Conservation (phyloP, 345 rosid species). For the Eucalyptus brandiana region DNA sequence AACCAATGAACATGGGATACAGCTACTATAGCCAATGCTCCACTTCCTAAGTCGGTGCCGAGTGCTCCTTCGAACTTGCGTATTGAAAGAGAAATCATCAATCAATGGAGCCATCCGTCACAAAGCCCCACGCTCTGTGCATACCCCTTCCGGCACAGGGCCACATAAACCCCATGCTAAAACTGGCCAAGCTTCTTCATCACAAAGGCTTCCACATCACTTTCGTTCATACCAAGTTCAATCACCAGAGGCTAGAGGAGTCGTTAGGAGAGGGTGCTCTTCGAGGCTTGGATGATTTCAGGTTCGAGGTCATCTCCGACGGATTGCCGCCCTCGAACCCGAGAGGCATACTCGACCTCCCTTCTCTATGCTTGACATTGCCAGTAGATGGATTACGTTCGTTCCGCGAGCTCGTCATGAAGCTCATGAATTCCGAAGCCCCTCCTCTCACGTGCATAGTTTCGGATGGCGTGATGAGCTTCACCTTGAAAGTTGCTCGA, state of each 20-base stretch:
- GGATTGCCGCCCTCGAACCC: not conserved
- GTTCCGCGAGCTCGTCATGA: not conserved
- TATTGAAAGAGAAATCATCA: not conserved
- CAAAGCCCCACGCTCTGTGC: not conserved
- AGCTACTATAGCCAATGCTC: not conserved
- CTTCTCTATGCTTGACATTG: not conserved
- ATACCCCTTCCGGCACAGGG: not conserved
- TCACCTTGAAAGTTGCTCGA: conserved; percentile 6
- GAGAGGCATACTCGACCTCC: not conserved
- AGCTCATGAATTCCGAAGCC: not conserved
- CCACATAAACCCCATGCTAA: not conserved
- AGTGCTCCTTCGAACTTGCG: not conserved
- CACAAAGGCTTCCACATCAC: not conserved
- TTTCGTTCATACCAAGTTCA: not conserved
- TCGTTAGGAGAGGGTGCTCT: not conserved
- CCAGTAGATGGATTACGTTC: not conserved
- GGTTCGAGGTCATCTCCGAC: not conserved
- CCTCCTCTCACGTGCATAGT: conserved; percentile 14
- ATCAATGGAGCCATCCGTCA: not conserved
- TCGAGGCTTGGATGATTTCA: not conserved
- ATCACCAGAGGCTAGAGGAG: not conserved
- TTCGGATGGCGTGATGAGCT: conserved; percentile 19
- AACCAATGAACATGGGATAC: not conserved
- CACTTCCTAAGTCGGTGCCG: not conserved
- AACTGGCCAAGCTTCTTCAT: not conserved